phyloP scores from a whole-genome alignment of 129 eudicot genomes.

The Flaveria brownii region DNA sequence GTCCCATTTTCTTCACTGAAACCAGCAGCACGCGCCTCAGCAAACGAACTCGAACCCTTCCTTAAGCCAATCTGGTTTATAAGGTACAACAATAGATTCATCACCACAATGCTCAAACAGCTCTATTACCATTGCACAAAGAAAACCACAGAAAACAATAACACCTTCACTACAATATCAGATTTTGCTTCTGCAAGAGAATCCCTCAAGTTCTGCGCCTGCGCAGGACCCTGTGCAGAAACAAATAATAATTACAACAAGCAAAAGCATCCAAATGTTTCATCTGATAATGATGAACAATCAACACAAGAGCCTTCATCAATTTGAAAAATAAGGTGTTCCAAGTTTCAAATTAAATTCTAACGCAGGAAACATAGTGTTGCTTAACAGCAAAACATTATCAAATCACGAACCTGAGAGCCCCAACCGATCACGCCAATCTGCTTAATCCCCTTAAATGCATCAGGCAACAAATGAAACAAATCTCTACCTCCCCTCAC shows the following conservation, averaged over 20 bases:
- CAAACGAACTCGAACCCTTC: slow-evolving; percentile 91
- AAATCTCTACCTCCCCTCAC: slow-evolving; percentile 96
- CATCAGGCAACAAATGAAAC: slow-evolving; percentile 76
- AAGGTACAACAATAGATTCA: background rate
- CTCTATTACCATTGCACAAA: background rate
- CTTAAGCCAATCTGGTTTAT: slow-evolving; percentile 75
- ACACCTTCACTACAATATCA: slow-evolving; percentile 85
- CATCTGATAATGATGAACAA: background rate
- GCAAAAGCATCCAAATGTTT: background rate
- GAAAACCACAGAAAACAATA: background rate
- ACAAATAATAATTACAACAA: background rate
- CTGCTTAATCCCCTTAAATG: slow-evolving; percentile 88
- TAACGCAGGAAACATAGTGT: background rate
- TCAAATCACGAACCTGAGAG: slow-evolving; percentile 60
- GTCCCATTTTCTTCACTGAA: slow-evolving; percentile 92
- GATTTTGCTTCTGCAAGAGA: slow-evolving; percentile 87
- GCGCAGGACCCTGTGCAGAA: slow-evolving; percentile 82
- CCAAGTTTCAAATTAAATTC: background rate
- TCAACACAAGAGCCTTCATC: background rate
- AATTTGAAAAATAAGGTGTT: background rate
- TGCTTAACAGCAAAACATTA: background rate
- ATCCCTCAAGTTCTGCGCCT: slow-evolving; percentile 93
- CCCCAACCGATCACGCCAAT: slow-evolving; percentile 99
- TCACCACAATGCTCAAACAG: background rate
- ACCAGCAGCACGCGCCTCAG: slow-evolving; percentile 95